Base-by-base conservation (phyloP, 768 basidiomycete genomes). In the Leucocoprinus leucothites region DNA sequence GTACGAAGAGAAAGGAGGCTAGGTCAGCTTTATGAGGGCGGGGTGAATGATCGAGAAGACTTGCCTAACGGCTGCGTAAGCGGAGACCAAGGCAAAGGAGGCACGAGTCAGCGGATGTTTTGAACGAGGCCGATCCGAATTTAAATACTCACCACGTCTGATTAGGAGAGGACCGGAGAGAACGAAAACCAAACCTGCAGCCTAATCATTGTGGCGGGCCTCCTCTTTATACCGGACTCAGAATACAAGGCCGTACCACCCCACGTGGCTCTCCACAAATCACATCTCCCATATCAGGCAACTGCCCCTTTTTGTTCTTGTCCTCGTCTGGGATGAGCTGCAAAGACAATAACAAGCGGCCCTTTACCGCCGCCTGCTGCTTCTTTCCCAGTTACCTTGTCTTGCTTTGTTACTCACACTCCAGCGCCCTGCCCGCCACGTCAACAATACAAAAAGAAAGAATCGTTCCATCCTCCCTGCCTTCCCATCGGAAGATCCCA, bases 101-200 rank as follows among this genome's bases (percentile, higher is more conserved):
- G 51, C 38, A 48, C 41, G 48, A 56, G 54, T 56, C 54, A 56
- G 54, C 28, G 48, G 47, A 22, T 41, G 47, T 56, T 48, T 59
- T 36, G 34, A 45, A 35, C 34, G 49, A 40, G 40, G 54, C 54
- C 48, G 48, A 56, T 43, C 28, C 28, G 51, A 44, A 31, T 31
- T 31, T 31, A 5, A 31, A 58, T 41, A 61, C 58, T 48, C 57
- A 64, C 60, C 61, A 61, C 56, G 64, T 57, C 61, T 62, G 54
- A 50, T 57, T 48, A 57, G 59, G 58, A 42, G 51, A 57, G 51
- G 48, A 59, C 45, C 60, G 54, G 48, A 47, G 57, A 54, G 63
- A 58, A 62, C 60, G 60, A 65, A 65, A 63, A 62, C 52, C 46
- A 67, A 67, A 64, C 67, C 61, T 61, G 66, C 26, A 28, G 53